Evolutionary conservation across 1,284 basidiomycete species (phyloP), one percentile per base, ranked within the genome.

Genomic region (Pisolithus thermaeus): DNA sequence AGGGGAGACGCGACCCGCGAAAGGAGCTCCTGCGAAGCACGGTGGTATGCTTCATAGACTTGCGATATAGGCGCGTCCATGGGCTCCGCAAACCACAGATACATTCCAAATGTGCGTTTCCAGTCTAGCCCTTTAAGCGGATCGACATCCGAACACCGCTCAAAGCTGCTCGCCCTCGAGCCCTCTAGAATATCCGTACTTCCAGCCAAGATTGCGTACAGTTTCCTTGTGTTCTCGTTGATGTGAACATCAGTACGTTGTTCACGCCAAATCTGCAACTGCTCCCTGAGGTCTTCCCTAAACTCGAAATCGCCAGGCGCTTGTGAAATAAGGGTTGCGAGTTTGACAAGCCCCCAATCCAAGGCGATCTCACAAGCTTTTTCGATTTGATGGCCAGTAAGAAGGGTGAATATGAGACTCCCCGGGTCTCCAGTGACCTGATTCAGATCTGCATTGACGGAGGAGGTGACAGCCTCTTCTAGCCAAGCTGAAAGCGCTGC

Each of bases 281-380:
- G 97, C 16, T 82, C 73, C 54, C 72, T 71, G 35, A 99, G 70
- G 63, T 97, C 92, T 25, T 77, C 80, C 49, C 83, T 78, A 69
- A 90, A 93, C 30, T 81, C 77, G 18, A 79, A 76, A 61, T 96
- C 90, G 0, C 92, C 90, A 4, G 90, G 90, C 8, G 82, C 83
- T 67, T 99, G 95, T 5, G 93, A 83, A 44, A 99, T 79, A n/a
- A 99, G 77, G 1, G 92, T 94, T 0, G 96, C 91, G 4, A 99
- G 80, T 57, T 92, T 90, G 59, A 92, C 70, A 61, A 92, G 90
- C 7, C 87, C 86, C 7, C 80, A 81, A 49, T 90, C 85, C 52
- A 88, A 72, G 1, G 94, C 90, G 6, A 78, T 76, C 50, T 88
- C 78, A 58, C 86, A 87, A 1, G 97, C 95, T 37, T 86, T 83